Evolutionary conservation across 2,329 filamentous ascomycete species (phyloP).

Genomic region (Diplodia scrobiculata): DNA sequence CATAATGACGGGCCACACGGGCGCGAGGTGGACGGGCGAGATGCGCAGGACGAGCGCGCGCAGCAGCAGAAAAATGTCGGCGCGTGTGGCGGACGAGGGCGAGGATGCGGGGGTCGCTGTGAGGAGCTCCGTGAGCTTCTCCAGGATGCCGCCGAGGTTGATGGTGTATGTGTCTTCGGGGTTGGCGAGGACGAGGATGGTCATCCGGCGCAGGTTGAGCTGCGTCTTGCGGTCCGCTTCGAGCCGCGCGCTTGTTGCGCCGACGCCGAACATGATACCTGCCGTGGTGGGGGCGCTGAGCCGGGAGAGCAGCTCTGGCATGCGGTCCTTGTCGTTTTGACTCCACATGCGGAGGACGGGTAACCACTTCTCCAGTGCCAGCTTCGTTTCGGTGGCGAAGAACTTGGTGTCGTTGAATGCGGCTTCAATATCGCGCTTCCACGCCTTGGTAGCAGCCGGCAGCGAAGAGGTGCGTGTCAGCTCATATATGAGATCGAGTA

Average conservation of each 20-base stretch:
- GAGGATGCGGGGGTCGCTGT: slow-evolving; percentile 83
- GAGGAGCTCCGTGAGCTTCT: slow-evolving; percentile 84
- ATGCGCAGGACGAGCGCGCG: slow-evolving; percentile 79
- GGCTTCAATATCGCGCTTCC: slow-evolving; percentile 90
- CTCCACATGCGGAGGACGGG: slow-evolving; percentile 82
- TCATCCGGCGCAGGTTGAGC: slow-evolving; percentile 80
- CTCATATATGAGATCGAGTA: slow-evolving; percentile 73
- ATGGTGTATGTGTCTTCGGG: slow-evolving; percentile 77
- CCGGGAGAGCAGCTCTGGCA: slow-evolving; percentile 76
- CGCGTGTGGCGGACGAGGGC: slow-evolving; percentile 83
- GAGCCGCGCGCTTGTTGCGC: slow-evolving; percentile 87
- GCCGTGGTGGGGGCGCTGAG: slow-evolving; percentile 85
- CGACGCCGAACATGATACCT: slow-evolving; percentile 97
- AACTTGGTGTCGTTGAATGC: slow-evolving; percentile 89
- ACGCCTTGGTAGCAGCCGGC: slow-evolving; percentile 78
- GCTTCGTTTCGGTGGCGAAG: slow-evolving; percentile 67
- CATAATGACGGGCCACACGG: slow-evolving; percentile 88
- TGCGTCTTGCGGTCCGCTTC: slow-evolving; percentile 94
- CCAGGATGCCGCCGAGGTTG: slow-evolving; percentile 72
- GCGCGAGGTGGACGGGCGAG: slow-evolving; percentile 75
- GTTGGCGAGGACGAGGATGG: slow-evolving; percentile 75
- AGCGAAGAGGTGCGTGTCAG: slow-evolving; percentile 63
- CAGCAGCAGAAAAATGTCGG: slow-evolving; percentile 86
- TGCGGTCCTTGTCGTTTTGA: slow-evolving; percentile 80
- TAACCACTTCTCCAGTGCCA: slow-evolving; percentile 77